Evolutionary conservation across 805 yeast species (phyloP).

Genomic region (Wickerhamiella siamensis): DNA sequence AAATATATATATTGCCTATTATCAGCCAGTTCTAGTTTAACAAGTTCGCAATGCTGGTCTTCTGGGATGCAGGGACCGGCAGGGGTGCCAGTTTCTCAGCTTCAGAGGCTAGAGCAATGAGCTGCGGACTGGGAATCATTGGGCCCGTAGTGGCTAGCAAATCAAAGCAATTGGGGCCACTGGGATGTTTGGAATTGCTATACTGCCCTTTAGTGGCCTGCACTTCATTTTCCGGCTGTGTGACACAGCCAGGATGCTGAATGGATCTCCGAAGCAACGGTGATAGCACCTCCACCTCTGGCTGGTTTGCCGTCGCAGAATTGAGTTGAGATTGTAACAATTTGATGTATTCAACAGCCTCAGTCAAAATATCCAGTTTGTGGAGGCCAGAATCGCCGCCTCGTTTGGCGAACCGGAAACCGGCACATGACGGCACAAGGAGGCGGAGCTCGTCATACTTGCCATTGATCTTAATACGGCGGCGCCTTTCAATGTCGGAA

Average conservation of each 20-base stretch:
- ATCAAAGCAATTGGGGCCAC: too few species aligned
- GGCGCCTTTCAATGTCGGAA: conserved; percentile 64
- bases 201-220: too few species aligned
- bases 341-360: conserved; percentile 68
- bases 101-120: not conserved
- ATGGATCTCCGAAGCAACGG: not conserved
- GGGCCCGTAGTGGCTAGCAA: too few species aligned
- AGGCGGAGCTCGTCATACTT: conserved; percentile 71
- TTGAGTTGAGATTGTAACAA: conserved; percentile 35
- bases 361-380: conserved; percentile 64
- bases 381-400: conserved; percentile 50
- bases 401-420: conserved; percentile 24
- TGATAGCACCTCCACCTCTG: not conserved
- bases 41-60: not conserved
- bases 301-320: not conserved
- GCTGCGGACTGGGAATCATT: not conserved
- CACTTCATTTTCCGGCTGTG: not conserved
- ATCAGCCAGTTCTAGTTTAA: not conserved
- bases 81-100: not conserved
- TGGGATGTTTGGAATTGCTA: too few species aligned
- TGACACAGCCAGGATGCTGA: not conserved
- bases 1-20: not conserved
- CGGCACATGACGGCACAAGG: conserved; percentile 65
- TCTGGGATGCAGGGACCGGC: not conserved
- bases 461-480: conserved; percentile 65